A percentile compares a stretch with the other conserved stretches of the same genome.
These are phyloP conservation scores for Dictyostelium intermedium DNA, from an alignment of 78 protist genomes.

Conservation along the genomic window DNA sequence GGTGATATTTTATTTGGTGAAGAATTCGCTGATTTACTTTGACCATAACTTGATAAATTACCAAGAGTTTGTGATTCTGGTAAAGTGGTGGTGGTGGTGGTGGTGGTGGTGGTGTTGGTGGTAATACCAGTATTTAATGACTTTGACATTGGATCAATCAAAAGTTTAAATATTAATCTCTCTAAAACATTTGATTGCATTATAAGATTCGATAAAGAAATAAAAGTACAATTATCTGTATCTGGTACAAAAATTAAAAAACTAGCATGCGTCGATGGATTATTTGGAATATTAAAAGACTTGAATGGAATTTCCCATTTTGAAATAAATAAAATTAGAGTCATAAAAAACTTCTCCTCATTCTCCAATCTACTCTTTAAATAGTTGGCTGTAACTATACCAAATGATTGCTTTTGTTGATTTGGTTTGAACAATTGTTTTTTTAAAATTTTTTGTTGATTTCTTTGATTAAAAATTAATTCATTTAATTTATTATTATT, in stretches of 20 bases:
- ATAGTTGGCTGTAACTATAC: constrained; percentile 27
- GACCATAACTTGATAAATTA: neutral
- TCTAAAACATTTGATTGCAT: constrained; percentile 59
- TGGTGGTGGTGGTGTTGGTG: neutral
- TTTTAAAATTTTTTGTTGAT: neutral
- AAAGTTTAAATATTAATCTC: neutral
- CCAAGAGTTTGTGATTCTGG: neutral
- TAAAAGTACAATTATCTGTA: constrained; percentile 7
- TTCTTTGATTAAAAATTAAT: neutral
- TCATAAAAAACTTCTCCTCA: constrained; percentile 54
- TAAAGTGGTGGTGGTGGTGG: neutral
- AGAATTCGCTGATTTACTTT: neutral
- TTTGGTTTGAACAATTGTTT: neutral
- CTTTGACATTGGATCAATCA: constrained; percentile 25
- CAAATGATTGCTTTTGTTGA: constrained; percentile 31
- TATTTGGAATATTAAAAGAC: neutral
- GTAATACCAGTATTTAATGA: neutral
- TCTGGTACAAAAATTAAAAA: constrained; percentile 63
- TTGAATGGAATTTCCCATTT: constrained; percentile 67
- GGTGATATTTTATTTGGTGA: constrained; percentile 4
- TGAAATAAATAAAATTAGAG: constrained; percentile 49
- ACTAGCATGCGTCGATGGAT: neutral
- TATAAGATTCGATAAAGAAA: constrained; percentile 36
- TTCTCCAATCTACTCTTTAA: constrained; percentile 45
- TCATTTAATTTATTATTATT: neutral